Conservation (phyloP, 2,329 filamentous ascomycete species). For the Rhinocladiella similis region DNA sequence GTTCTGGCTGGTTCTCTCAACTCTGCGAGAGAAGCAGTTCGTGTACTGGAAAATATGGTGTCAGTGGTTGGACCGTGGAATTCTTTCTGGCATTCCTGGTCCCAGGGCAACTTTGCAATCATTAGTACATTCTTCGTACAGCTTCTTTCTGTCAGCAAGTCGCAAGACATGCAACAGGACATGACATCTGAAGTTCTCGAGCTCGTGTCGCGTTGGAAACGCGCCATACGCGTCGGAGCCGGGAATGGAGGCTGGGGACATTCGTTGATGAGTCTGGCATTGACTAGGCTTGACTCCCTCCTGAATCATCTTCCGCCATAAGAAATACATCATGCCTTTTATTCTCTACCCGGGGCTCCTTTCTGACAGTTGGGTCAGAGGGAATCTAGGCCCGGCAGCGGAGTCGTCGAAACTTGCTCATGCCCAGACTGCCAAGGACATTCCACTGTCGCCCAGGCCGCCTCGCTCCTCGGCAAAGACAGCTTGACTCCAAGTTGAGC, state of each 20-base stretch:
- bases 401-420: conserved; percentile 17
- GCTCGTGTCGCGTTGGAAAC: conserved; percentile 14
- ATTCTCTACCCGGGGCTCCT: neutral
- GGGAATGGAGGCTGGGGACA: conserved; percentile 15
- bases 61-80: conserved; percentile 12
- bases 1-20: conserved; percentile 13
- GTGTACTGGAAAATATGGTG: conserved; percentile 14
- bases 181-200: conserved; percentile 3
- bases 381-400: neutral
- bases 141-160: conserved; percentile 1
- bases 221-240: conserved; percentile 7
- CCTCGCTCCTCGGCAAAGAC: conserved; percentile 2
- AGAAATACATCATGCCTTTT: neutral
- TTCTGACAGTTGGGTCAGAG: neutral
- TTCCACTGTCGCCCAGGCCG: conserved; percentile 5
- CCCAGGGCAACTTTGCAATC: conserved; percentile 18
- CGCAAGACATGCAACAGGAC: neutral
- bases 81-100: conserved; percentile 19
- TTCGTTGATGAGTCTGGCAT: conserved; percentile 16
- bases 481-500: conserved; percentile 6
- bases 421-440: conserved; percentile 4
- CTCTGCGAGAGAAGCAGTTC: conserved; percentile 9
- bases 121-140: conserved; percentile 15
- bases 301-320: conserved; percentile 1
- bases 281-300: conserved; percentile 10